phyloP scores from a whole-genome alignment of 2,329 filamentous ascomycete species.

The Trichoderma sp. region DNA sequence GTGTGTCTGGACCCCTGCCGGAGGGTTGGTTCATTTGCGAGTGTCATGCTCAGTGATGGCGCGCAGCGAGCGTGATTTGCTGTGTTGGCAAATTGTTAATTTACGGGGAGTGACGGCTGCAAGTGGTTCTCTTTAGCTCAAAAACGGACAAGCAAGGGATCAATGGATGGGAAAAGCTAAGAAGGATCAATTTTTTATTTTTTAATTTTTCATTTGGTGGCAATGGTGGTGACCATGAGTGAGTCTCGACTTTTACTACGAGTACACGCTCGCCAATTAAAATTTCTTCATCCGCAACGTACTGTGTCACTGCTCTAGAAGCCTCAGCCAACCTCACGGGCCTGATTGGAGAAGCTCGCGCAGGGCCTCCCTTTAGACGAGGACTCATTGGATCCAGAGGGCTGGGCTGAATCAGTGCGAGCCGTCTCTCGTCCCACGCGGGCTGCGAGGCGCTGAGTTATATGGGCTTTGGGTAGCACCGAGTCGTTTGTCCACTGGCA shows the following conservation, averaged over 20 bases:
- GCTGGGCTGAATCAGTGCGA: conserved; percentile 14
- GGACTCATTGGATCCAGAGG: conserved; percentile 2
- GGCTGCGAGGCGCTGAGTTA: not conserved
- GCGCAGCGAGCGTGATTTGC: conserved; percentile 8
- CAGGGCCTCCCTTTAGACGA: not conserved
- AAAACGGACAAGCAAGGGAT: not conserved
- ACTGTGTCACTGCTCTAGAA: not conserved
- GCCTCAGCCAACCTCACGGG: not conserved
- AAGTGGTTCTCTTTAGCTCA: not conserved
- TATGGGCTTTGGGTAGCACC: not conserved
- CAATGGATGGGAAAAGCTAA: not conserved
- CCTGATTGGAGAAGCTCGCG: not conserved
- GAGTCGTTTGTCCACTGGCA: not conserved
- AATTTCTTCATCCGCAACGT: not conserved
- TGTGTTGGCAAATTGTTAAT: conserved; percentile 14
- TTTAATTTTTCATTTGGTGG: not conserved
- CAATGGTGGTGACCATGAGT: not conserved
- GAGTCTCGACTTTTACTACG: not conserved
- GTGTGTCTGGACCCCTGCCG: not conserved
- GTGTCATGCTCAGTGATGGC: conserved; percentile 2
- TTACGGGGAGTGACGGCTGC: conserved; percentile 8
- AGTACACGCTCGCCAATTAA: not conserved
- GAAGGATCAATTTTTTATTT: not conserved
- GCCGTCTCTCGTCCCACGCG: not conserved
- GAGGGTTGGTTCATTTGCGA: not conserved